Base-by-base conservation (phyloP, 768 basidiomycete genomes). In the Kwoniella sp. region DNA sequence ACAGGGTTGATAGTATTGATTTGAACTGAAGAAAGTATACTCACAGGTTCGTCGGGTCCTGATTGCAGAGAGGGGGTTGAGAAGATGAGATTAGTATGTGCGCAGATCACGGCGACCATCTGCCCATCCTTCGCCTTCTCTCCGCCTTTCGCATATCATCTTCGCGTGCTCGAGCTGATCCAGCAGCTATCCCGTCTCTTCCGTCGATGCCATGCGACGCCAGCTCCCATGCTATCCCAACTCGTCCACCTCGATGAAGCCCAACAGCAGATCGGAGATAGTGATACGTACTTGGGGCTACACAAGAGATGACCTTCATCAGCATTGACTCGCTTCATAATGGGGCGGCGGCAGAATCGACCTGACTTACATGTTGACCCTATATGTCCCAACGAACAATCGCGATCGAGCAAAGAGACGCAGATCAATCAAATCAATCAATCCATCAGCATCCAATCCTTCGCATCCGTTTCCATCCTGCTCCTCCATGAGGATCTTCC, bases 1-100 rank as follows among this genome's bases (percentile, higher is more conserved):
- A n/a, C n/a, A n/a, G 55, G 15, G 15, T 23, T 26, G 28, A 55
- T 1, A 28, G 4, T 5, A 58, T 28, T 17, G 56, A 55, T 54
- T 11, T 22, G 48, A 23, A 17, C 15, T 38, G 13, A 31, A 52
- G 48, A 54, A 37, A 20, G 52, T 58, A 11, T 73, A 86, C 92
- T 89, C 83, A 93, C 93, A 96, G 77, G 94, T 97, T 84, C 93
- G 87, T 84, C 94, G 92, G 78, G 93, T 96, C 85, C 93, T 89
- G 72, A 25, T 45, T 23, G 50, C 66, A 58, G 50, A 23, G 17
- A 58, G 55, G 26, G 65, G 41, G 15, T 45, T 48, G 55, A 65
- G 38, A 26, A 41, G 22, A 58, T 50, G 11, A 51, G 12, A 65
- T 66, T 31, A 68, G 70, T 63, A 56, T 68, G 25, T 34, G 15